Percentiles rank a stretch among this genome's conserved stretches.
phyloP scores from a whole-genome alignment of 306 rosid genomes.

The Fagus crenata region DNA sequence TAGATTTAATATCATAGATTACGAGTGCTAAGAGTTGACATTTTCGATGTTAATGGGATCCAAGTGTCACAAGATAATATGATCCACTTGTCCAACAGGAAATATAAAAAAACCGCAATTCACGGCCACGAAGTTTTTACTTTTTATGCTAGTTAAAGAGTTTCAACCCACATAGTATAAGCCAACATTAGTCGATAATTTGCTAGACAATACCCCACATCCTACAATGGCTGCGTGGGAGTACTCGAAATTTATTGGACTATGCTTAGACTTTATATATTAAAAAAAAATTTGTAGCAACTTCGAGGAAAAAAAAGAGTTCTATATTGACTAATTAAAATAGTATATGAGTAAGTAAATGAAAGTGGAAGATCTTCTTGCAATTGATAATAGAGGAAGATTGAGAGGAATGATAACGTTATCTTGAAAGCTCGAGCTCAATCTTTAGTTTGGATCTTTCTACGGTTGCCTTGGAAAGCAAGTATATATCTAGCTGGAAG shows the following conservation, averaged over 20 bases:
- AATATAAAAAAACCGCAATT: too few relatives aligned
- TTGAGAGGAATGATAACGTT: too few relatives aligned
- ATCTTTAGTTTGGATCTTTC: too few relatives aligned
- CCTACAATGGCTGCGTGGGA: neutral
- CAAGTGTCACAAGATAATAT: constrained; percentile 14
- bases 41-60: constrained; percentile 35
- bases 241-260: constrained; percentile 6
- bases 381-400: too few relatives aligned
- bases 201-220: neutral
- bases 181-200: neutral
- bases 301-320: neutral
- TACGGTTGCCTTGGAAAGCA: too few relatives aligned
- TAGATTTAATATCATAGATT: constrained; percentile 14
- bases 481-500: too few relatives aligned
- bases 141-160: neutral
- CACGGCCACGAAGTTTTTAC: neutral
- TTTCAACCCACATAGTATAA: neutral
- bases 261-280: neutral
- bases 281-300: neutral
- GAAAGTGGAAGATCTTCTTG: neutral
- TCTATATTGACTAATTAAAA: neutral
- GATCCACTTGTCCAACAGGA: constrained; percentile 10
- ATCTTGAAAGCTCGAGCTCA: too few relatives aligned
- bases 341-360: neutral
- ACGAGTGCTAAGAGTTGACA: constrained; percentile 46